phyloP scores from a whole-genome alignment of 2,329 filamentous ascomycete genomes.

The Metarhizium anisopliae region DNA sequence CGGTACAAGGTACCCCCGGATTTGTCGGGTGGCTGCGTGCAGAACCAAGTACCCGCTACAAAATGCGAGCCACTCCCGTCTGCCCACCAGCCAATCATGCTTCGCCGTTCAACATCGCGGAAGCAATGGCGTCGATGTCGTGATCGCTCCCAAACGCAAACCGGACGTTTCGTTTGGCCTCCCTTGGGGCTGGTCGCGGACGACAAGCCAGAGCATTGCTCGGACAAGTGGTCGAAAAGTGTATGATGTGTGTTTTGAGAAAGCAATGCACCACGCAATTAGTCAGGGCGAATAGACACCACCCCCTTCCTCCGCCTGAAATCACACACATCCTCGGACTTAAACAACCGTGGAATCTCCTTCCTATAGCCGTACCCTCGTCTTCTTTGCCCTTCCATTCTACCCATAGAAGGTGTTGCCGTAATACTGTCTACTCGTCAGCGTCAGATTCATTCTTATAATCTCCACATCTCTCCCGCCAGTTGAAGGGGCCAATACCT shows the following conservation, averaged over 20 bases:
- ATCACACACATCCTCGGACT: background rate
- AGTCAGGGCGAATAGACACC: background rate
- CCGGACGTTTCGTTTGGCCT: slow-evolving; percentile 13
- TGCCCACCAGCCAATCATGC: slow-evolving; percentile 26
- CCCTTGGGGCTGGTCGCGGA: background rate
- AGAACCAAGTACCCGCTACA: slow-evolving; percentile 5
- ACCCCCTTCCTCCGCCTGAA: background rate
- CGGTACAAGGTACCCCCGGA: background rate
- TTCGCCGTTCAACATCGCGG: slow-evolving; percentile 27
- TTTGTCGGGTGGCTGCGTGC: too few species aligned
- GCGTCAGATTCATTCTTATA: background rate
- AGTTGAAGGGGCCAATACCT: background rate
- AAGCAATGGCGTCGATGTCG: slow-evolving; percentile 44
- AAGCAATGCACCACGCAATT: background rate
- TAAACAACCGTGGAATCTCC: background rate
- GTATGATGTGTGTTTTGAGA: slow-evolving; percentile 3
- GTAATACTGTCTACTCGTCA: background rate
- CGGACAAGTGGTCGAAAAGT: background rate
- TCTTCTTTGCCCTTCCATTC: background rate
- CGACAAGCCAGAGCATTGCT: background rate
- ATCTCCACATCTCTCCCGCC: background rate
- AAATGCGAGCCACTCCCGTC: slow-evolving; percentile 10
- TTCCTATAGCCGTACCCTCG: background rate
- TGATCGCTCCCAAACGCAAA: slow-evolving; percentile 32
- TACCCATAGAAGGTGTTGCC: background rate